phyloP scores from a whole-genome alignment of 1,139 yeast species.

The Scheffersomyces illinoinensis region DNA sequence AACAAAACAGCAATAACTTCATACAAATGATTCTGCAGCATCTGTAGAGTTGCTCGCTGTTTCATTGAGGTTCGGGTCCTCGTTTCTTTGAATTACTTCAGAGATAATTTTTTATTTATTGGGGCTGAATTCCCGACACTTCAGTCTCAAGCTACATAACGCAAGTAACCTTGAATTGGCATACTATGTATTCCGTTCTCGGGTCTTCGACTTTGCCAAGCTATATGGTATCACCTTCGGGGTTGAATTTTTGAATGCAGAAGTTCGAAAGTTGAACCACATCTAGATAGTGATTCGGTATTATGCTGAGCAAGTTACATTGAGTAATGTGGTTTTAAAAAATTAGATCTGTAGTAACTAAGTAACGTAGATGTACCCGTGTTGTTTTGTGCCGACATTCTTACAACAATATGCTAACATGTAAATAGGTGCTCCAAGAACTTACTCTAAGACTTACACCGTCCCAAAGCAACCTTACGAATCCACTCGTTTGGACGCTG shows the following conservation, averaged over 20 bases:
- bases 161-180: conserved; percentile 1
- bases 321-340: background rate
- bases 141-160: conserved; percentile 49
- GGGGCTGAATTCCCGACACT: conserved; percentile 88
- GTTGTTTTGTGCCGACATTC: background rate
- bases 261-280: too few species aligned
- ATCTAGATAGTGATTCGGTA: background rate
- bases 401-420: conserved; percentile 27
- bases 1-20: conserved; percentile 6
- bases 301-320: background rate
- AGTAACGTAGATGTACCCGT: conserved; percentile 1
- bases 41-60: background rate
- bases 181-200: background rate
- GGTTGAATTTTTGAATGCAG: background rate
- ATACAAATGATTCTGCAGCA: conserved; percentile 1
- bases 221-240: background rate
- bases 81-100: conserved; percentile 32
- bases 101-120: conserved; percentile 30
- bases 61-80: conserved; percentile 74
- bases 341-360: background rate
- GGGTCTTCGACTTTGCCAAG: background rate
- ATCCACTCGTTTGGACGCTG: conserved; percentile 99
- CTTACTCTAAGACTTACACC: conserved; percentile 98
- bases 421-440: conserved; percentile 87
- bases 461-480: conserved; percentile 99